phyloP scores from a whole-genome alignment of 345 rosid species.

The Trapa incisa region DNA sequence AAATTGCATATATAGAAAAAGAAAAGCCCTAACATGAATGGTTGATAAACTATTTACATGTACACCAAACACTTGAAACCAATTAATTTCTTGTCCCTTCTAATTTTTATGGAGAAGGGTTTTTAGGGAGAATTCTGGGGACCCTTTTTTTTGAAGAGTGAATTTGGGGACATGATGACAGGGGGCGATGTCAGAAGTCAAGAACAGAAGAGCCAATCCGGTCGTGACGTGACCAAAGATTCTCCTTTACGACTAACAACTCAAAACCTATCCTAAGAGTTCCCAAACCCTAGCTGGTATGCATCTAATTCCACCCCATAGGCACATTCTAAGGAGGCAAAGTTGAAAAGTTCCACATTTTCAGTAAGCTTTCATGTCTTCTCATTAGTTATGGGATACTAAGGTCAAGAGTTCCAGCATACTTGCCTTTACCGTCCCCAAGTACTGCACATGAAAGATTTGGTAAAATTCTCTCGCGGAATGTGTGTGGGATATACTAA shows the following conservation, averaged over 20 bases:
- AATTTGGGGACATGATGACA: conserved; percentile 1
- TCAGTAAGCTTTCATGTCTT: not conserved
- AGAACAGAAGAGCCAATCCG: not conserved
- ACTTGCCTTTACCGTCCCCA: too few species aligned
- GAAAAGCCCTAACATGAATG: too few species aligned
- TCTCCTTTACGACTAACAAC: not conserved
- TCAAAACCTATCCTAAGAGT: too few species aligned
- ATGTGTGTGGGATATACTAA: too few species aligned
- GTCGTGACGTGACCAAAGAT: conserved; percentile 1
- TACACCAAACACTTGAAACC: too few species aligned
- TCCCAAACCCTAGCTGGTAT: not conserved
- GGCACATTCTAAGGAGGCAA: not conserved
- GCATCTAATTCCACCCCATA: not conserved
- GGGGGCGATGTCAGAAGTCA: not conserved
- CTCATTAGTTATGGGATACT: not conserved
- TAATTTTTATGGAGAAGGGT: not conserved
- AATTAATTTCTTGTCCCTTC: not conserved
- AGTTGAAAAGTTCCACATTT: not conserved
- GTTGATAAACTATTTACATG: too few species aligned
- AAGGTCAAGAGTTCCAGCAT: too few species aligned
- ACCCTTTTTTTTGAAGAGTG: not conserved
- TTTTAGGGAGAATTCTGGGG: not conserved
- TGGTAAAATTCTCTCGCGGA: too few species aligned
- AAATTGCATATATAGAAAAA: too few species aligned
- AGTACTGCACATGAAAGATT: too few species aligned